Evolutionary conservation across 2,329 filamentous ascomycete species (phyloP), one percentile per base, ranked within the genome.

Genomic region (Lasiodiplodia citricola): DNA sequence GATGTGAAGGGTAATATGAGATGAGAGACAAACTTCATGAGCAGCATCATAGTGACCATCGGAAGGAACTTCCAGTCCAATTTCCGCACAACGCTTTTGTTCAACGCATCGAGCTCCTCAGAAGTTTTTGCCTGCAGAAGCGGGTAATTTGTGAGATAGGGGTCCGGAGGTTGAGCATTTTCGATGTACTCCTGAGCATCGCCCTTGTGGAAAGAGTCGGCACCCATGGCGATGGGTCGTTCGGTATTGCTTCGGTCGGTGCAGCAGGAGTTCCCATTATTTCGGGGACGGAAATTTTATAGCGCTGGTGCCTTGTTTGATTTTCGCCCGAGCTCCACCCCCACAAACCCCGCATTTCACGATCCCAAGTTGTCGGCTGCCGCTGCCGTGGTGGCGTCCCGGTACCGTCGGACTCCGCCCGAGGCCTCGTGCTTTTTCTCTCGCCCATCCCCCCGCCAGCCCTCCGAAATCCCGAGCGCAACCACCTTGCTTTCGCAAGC

Each of bases 1-100:
- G 55, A 55, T 35, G n/a, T 21, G 31, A 13, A 31, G 16, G 1
- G 21, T 58, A 28, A 14, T 5, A 10, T 18, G 23, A 38, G 28
- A 1, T 4, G 52, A 21, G 60, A 4, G 21, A 47, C 65, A 28
- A 71, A 76, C 72, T 76, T 78, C 74, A 78, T 75, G 2, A 77
- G 68, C 28, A 77, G 73, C 75, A 78, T 77, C 25, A 77, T 69
- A 0, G 75, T 76, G 31, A 77, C 76, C 23, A 70, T 73, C 18
- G 75, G 75, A 62, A 78, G 70, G 16, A 77, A 71, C 14, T 73
- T 73, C 75, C 75, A 77, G 52, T 77, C 75, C 23, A 77, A 65
- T n/a, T n/a, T 47, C 44, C 44, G 16, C 44, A 47, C 31, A 10
- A 35, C 31, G 50, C 66, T 69, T 69, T 76, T 77, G 70, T 77